Evolutionary conservation across 1,284 basidiomycete species (phyloP).

Genomic region (Ustilago bromivora): DNA sequence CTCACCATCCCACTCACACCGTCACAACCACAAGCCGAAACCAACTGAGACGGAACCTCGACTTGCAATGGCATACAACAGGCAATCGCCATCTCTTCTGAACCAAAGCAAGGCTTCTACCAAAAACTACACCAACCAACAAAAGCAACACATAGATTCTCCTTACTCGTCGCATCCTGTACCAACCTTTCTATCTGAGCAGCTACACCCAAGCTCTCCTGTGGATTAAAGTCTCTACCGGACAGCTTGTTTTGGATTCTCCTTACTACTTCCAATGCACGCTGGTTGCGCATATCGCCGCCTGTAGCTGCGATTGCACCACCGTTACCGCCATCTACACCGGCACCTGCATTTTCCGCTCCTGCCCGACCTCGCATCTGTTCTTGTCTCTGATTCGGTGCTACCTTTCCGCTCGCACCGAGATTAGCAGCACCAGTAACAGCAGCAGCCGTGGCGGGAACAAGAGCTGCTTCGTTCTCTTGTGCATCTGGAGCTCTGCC

Average conservation of each 20-base stretch:
- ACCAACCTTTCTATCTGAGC: slow-evolving; percentile 65
- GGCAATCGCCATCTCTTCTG: neutral
- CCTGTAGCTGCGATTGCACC: slow-evolving; percentile 20
- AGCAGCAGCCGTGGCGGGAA: slow-evolving; percentile 8
- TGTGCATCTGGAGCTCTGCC: slow-evolving; percentile 62
- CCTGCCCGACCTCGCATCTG: neutral
- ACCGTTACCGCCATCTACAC: neutral
- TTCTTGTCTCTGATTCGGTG: slow-evolving; percentile 18
- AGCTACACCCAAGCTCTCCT: slow-evolving; percentile 51
- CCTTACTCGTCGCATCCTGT: slow-evolving; percentile 64
- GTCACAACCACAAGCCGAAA: no score
- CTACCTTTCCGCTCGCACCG: slow-evolving; percentile 8
- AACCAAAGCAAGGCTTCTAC: slow-evolving; percentile 18
- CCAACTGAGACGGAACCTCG: no score
- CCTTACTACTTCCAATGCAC: slow-evolving; percentile 65
- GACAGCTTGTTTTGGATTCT: slow-evolving; percentile 68
- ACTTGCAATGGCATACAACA: neutral
- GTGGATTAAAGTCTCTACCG: slow-evolving; percentile 66
- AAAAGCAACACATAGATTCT: slow-evolving; percentile 67
- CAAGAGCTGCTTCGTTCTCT: slow-evolving; percentile 57
- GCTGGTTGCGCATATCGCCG: slow-evolving; percentile 59
- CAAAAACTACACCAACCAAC: slow-evolving; percentile 67
- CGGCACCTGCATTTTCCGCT: neutral
- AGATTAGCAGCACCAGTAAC: slow-evolving; percentile 18
- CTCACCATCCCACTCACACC: no score